Evolutionary conservation across 1,284 basidiomycete genomes (phyloP), one percentile per base, ranked within the genome.

Genomic region (Phenoliferia sp.): DNA sequence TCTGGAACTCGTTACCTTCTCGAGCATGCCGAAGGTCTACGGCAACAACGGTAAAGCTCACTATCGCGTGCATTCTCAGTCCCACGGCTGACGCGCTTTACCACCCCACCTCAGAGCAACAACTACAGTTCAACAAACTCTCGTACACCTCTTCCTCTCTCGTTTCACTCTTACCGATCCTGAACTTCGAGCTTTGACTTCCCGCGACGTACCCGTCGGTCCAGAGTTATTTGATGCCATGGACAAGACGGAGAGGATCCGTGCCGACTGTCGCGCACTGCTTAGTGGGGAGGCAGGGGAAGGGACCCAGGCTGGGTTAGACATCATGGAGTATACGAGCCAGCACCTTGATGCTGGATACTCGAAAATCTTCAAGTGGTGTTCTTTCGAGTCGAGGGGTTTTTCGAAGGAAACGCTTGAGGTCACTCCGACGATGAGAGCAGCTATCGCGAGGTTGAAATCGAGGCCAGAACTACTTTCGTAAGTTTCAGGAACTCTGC

Each of bases 341-440:
- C 82, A 86, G 15, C 85, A 92, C 69, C 86, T 98, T 59, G 93
- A 98, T 76, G 87, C 89, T 68, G 94, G 88, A 1, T 94, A 92
- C 78, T 87, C 90, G 66, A 97, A 96, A 80, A 85, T 96, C 28
- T 85, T 89, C 67, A 87, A 91, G 60, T 96, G 90, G 87, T 86
- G 88, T 78, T 85, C 87, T 3, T 88, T 90, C 77, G 90, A 94
- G 78, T 93, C 96, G 77, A 85, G 92, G 16, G 85, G 89, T 75
- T 87, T 90, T 76, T 88, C 88, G 4, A 83, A 86, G 19, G 92
- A 89, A 61, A 78, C 78, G 60, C 80, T 94, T 1, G 94, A 98
- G 76, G 92, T 95, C 0, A 84, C 83, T 35, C 77, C 83, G 0
- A 82, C 83, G 1, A 85, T 95, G 83, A 82, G 85, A 31, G 88